A percentile compares a stretch with the other conserved stretches of the same genome.
Evolutionary conservation across 495 filamentous ascomycete genomes (phyloP).

Genomic region (Aeminium ludgeri): DNA sequence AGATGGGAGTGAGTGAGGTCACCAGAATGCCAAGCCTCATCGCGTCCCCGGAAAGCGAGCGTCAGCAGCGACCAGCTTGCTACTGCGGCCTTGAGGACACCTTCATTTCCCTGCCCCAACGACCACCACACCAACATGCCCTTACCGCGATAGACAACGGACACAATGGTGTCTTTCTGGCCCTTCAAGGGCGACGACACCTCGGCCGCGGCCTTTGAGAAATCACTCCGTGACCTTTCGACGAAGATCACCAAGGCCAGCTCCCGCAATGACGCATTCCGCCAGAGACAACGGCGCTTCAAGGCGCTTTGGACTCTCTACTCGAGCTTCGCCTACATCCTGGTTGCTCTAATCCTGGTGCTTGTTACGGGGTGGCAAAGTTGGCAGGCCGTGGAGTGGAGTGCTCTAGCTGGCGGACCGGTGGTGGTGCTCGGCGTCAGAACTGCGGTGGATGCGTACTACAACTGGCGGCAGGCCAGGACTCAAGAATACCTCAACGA

Average conservation of each 20-base stretch:
- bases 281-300: conserved; percentile 54
- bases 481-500: conserved; percentile 51
- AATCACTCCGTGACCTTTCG: conserved; percentile 63
- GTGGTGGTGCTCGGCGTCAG: conserved; percentile 59
- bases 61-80: not conserved
- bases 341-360: conserved; percentile 61
- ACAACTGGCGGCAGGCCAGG: conserved; percentile 59
- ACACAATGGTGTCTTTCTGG: conserved; percentile 21
- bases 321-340: conserved; percentile 71
- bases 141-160: not conserved
- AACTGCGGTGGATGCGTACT: conserved; percentile 44
- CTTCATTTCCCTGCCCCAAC: too few species aligned
- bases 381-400: conserved; percentile 58
- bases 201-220: conserved; percentile 86
- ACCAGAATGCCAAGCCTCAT: too few species aligned
- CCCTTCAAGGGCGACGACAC: conserved; percentile 46
- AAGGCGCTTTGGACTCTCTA: conserved; percentile 85
- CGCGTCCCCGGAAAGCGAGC: not conserved
- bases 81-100: too few species aligned
- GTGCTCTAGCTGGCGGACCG: conserved; percentile 61
- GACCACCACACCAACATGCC: not conserved
- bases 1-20: too few species aligned
- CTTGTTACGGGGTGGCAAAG: conserved; percentile 75
- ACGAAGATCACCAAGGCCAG: conserved; percentile 60
- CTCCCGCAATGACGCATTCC: conserved; percentile 50